Percentiles rank a stretch among this genome's conserved stretches.
Conservation (phyloP, 2,329 filamentous ascomycete species). For the Anthostomella pinea region DNA sequence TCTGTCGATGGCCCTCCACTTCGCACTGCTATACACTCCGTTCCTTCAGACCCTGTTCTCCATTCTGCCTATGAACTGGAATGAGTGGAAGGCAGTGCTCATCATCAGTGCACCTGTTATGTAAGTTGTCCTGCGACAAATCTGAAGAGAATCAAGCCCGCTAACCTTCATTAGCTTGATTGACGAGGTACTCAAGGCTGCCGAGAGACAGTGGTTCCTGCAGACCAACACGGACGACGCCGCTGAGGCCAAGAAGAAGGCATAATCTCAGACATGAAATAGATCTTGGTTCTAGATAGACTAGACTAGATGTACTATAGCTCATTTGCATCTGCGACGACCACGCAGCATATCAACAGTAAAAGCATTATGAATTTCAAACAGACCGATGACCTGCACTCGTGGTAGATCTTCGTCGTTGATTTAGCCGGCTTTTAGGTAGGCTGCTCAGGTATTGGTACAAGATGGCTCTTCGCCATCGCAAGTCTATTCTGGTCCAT, state of each 20-base stretch:
- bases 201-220: conserved; percentile 67
- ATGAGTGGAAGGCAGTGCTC: conserved; percentile 90
- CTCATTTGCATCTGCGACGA: conserved; percentile 4
- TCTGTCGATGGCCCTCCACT: conserved; percentile 92
- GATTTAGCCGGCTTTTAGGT: conserved; percentile 9
- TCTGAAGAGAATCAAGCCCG: background rate
- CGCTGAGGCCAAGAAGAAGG: conserved; percentile 51
- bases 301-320: conserved; percentile 31
- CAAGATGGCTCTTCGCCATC: conserved; percentile 19
- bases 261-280: no score
- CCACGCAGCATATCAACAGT: conserved; percentile 8
- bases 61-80: conserved; percentile 80
- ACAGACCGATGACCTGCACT: conserved; percentile 1
- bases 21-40: conserved; percentile 87
- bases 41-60: conserved; percentile 86
- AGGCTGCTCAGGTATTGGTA: conserved; percentile 19
- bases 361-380: conserved; percentile 6
- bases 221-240: conserved; percentile 43
- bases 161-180: conserved; percentile 56
- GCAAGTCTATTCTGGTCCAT: conserved; percentile 11
- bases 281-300: conserved; percentile 32
- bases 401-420: conserved; percentile 6
- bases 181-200: conserved; percentile 77
- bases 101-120: conserved; percentile 88
- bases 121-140: conserved; percentile 51